Evolutionary conservation across 768 basidiomycete species (phyloP).

Genomic region (Suillus subalutaceus): DNA sequence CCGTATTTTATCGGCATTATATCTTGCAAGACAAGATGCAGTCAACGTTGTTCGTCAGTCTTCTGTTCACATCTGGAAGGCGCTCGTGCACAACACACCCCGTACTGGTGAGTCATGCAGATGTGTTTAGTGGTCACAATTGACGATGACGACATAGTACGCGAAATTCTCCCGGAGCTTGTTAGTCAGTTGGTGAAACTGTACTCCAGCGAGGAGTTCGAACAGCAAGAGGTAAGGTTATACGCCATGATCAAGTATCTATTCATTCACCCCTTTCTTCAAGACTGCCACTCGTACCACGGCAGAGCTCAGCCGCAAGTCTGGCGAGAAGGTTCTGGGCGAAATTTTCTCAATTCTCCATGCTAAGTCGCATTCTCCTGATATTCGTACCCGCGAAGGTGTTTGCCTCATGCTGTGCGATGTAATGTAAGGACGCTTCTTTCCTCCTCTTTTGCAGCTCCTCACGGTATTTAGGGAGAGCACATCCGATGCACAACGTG

Average conservation of each 20-base stretch:
- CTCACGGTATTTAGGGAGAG: conserved; percentile 59
- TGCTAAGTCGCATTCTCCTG: conserved; percentile 59
- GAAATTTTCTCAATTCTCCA: conserved; percentile 85
- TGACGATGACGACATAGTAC: conserved; percentile 48
- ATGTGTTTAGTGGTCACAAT: neutral
- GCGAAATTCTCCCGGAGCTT: conserved; percentile 89
- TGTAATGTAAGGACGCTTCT: conserved; percentile 64
- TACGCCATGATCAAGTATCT: neutral
- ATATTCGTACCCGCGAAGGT: conserved; percentile 74
- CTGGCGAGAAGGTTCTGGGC: conserved; percentile 86
- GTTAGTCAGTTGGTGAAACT: conserved; percentile 76
- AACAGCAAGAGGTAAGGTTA: conserved; percentile 81
- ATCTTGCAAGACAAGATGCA: conserved; percentile 91
- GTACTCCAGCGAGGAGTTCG: conserved; percentile 76
- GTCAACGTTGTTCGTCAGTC: conserved; percentile 88
- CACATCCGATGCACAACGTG: conserved; percentile 79
- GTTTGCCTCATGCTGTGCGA: conserved; percentile 88
- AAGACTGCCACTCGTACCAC: conserved; percentile 90
- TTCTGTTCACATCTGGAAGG: conserved; percentile 97
- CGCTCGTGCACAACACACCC: conserved; percentile 92
- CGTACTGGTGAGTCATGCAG: conserved; percentile 65
- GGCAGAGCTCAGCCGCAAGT: conserved; percentile 90
- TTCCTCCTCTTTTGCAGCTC: neutral
- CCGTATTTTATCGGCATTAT: conserved; percentile 87
- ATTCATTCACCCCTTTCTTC: conserved; percentile 13